Base-by-base conservation (phyloP, 2,329 filamentous ascomycete species). In the Cordyceps fumosorosea region DNA sequence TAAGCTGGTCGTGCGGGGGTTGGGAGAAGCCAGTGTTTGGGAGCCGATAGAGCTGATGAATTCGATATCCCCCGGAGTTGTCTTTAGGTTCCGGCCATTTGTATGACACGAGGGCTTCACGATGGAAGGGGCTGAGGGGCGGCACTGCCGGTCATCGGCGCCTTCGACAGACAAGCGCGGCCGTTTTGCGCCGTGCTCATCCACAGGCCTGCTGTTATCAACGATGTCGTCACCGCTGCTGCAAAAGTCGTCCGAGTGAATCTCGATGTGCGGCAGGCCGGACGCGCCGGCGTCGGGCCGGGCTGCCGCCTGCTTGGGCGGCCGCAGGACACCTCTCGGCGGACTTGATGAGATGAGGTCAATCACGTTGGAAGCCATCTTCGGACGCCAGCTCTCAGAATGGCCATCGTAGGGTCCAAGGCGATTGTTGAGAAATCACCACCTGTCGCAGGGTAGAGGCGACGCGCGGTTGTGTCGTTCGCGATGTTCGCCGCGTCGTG, bases 261-360 rank as follows among this genome's bases (percentile, higher is more conserved):
- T 44, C 34, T 62, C 52, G 22, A 62, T 34, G 5, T 55, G 45
- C 6, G 57, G 37, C 1, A 29, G 34, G 16, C 11, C 26, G 32
- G 45, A 58, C 3, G 32, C 32, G 20, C 45, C 22, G 14, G 47
- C 2, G 16, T 37, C 16, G 32, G 42, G 32, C 2, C 20, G 5
- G 52, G 29, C 8, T 14, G 34, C n/a, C 22, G 20, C 32, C 18
- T 12, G 20, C 14, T 37, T 52, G 20, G 47, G 40, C 12, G 57
- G 57, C 8, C 11, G 34, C 22, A 22, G 37, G 34, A 24, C 26
- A 34, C 54, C 26, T 50, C 48, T 57, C 7, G 66, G 62, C 6
- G 74, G 74, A 29, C 74, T 76, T 10, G 74, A 76, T 18, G 74
- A 76, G 22, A 75, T 66, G 29, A 76, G 72, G 63, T 75, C 72